Base-by-base conservation (phyloP, 805 yeast genomes). In the Allodekkera sacchari region DNA sequence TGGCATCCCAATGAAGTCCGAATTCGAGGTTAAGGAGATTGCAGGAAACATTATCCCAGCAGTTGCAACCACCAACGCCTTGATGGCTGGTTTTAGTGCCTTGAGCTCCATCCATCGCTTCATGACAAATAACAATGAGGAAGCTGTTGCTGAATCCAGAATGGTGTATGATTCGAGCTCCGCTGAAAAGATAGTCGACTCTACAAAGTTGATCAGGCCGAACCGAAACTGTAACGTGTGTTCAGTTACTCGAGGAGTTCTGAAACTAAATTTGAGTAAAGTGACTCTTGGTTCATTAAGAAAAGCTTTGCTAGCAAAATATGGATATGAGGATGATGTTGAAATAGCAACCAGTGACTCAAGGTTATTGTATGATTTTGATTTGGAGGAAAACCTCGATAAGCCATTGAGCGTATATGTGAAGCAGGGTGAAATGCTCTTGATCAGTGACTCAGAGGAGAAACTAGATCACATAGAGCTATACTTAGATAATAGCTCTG, bases 31-130 rank as follows among this genome's bases (percentile, higher is more conserved):
- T 39, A 92, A 92, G 53, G 94, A 83, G 48, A 87, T 89, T 41
- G 98, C 98, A 0, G 99, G 99, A 5, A 92, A 89, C 55, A 92
- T 92, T 46, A 92, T 92, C 25, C 98, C 99, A 0, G 98, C 98
- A 0, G 88, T 94, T 44, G 97, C 98, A 5, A 92, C 98, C 2
- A 89, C 96, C 4, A 92, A 92, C 54, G 97, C 98, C 1, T 79
- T 92, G 10, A 78, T 92, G 44, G 87, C 96, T 0, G 98, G 98
- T 0, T 70, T 85, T 43, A 80, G 92, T 11, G 77, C 87, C 3
- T 52, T 89, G 24, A 74, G 79, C 23, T 81, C 94, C 0, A 57
- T 87, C 28, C 71, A 52, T 53, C 74, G 33, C 47, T 80, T 60
- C 42, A 11, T 34, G 7, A 30, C 42, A 17, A 32, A 32, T 4